phyloP scores from a whole-genome alignment of 176 grass and related monocot genomes.

The Chloris gayana region DNA sequence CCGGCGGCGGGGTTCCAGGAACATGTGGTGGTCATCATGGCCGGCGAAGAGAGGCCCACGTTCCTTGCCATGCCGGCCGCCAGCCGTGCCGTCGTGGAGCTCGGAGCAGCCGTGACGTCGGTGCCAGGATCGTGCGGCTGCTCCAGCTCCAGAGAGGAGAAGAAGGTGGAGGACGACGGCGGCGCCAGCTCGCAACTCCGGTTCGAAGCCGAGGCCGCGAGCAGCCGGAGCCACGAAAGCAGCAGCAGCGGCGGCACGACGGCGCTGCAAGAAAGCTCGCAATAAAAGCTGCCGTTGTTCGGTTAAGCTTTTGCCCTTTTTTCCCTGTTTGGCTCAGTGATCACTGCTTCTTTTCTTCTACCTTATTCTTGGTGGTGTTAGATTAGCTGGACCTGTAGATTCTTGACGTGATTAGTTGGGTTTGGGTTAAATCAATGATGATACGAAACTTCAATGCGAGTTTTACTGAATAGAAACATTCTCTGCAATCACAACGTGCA shows the following conservation, averaged over 20 bases:
- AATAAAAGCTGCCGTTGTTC: constrained; percentile 30
- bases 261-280: constrained; percentile 35
- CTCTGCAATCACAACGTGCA: neutral
- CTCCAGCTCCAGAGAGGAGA: neutral
- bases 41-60: constrained; percentile 66
- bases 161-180: constrained; percentile 10
- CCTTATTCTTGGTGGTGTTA: constrained; percentile 8
- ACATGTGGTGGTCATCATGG: constrained; percentile 78
- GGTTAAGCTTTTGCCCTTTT: neutral
- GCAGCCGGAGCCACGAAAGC: constrained; percentile 13
- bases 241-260: constrained; percentile 31
- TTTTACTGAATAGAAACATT: constrained; percentile 18
- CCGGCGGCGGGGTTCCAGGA: constrained; percentile 24
- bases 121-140: neutral
- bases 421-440: constrained; percentile 4
- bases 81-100: constrained; percentile 43
- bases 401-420: constrained; percentile 43
- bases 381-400: constrained; percentile 50
- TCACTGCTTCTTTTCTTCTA: neutral
- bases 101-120: neutral
- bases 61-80: constrained; percentile 59
- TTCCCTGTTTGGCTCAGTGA: neutral
- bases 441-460: neutral
- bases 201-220: neutral
- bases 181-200: neutral